Conservation (phyloP, 768 basidiomycete species). For the Cyclocybe aegerita region DNA sequence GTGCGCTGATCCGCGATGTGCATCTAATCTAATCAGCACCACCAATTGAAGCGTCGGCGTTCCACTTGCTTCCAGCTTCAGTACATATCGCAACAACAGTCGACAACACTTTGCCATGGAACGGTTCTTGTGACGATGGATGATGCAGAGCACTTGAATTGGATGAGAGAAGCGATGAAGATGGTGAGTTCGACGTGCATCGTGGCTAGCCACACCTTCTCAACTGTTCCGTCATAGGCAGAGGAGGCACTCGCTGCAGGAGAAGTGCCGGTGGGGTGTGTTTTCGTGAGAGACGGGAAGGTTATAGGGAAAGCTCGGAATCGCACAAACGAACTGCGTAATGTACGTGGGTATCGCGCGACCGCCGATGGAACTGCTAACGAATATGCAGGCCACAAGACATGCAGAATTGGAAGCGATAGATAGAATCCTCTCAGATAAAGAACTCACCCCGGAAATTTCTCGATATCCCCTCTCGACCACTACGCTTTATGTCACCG, state of each 20-base stretch:
- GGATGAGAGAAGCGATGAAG: constrained; percentile 82
- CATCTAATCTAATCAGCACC: too few species aligned
- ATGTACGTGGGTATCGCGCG: constrained; percentile 48
- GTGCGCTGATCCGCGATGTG: too few species aligned
- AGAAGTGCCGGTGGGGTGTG: constrained; percentile 96
- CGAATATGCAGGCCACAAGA: constrained; percentile 72
- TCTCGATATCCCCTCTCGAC: constrained; percentile 63
- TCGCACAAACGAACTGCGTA: constrained; percentile 89
- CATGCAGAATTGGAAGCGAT: constrained; percentile 98
- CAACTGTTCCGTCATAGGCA: constrained; percentile 39
- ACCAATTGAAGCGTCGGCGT: too few species aligned
- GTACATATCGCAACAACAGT: not conserved
- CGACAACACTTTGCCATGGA: not conserved
- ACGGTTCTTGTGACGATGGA: constrained; percentile 4
- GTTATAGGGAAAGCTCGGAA: constrained; percentile 89
- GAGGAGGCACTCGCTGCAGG: constrained; percentile 80
- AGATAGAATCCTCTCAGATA: constrained; percentile 75
- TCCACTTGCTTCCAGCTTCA: not conserved
- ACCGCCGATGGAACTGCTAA: too few species aligned
- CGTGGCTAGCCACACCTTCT: not conserved
- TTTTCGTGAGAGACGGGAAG: constrained; percentile 79
- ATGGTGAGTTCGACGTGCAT: constrained; percentile 55
- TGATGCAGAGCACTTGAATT: constrained; percentile 40
- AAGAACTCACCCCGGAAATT: constrained; percentile 50
- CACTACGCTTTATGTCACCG: constrained; percentile 94